Evolutionary conservation across 345 rosid species (phyloP), one percentile per base, ranked within the genome.

Genomic region (Linum lewisii): DNA sequence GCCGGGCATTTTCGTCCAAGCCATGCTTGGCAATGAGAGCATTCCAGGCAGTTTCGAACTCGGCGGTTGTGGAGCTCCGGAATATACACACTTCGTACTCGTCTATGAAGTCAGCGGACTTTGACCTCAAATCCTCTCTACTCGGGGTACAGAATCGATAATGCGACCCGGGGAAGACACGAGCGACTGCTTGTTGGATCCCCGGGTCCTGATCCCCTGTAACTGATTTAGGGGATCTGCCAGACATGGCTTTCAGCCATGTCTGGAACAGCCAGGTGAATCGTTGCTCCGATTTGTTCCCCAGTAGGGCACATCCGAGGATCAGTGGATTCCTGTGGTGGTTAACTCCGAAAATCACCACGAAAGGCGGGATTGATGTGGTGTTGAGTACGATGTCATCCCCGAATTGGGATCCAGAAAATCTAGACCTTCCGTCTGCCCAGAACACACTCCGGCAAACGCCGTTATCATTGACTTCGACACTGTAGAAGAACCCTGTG

Each of bases 361-460:
- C 96, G 64, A 88, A 88, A 6, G 96, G 95, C 60, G 86, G 79
- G 29, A 74, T 16, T 11, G 47, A 42, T 11, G 16, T 58, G 70
- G 96, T 84, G 72, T 91, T 90, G 6, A 88, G 72, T 24, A 82
- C 72, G 61, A 91, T 29, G 0, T 72, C 73, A 79, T 91, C 96
- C 23, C 96, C 90, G 45, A 88, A 91, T 59, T 88, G 96, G 72
- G 92, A 86, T 67, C 95, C 79, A 14, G 90, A 79, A 64, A 81
- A 88, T 75, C 98, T 84, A 44, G 85, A 83, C 81, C 93, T 80
- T 37, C 98, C 84, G 69, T 91, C 98, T 0, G 87, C 96, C 98
- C 95, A 88, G 67, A 91, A 91, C 38, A 86, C 32, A 74, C 82
- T 83, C 83, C 72, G 76, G 64, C 92, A 84, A 59, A 73, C 74